Evolutionary conservation across 805 yeast genomes (phyloP).

Genomic region (Saccharomycodes ludwigii): DNA sequence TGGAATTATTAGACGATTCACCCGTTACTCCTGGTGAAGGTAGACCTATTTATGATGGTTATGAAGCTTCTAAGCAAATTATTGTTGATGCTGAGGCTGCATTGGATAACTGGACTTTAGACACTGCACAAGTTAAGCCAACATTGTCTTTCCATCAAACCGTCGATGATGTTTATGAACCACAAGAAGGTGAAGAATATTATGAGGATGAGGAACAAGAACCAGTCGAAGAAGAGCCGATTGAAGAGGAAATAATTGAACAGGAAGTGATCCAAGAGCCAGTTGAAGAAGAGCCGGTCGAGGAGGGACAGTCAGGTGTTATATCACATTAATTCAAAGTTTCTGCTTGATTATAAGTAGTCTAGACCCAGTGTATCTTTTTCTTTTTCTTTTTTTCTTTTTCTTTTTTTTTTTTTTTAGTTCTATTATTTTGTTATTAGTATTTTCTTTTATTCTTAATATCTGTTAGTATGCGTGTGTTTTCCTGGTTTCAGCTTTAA

Average conservation of each 20-base stretch:
- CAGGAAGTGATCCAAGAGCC: too few relatives aligned
- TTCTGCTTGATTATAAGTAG: too few relatives aligned
- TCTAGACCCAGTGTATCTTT: too few relatives aligned
- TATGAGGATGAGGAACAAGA: constrained; percentile 39
- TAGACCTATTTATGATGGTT: constrained; percentile 80
- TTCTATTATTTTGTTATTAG: too few relatives aligned
- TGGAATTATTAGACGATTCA: constrained; percentile 72
- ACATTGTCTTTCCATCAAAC: constrained; percentile 54
- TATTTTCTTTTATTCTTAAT: too few relatives aligned
- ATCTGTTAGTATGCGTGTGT: too few relatives aligned
- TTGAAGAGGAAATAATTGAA: constrained; percentile 11
- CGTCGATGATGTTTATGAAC: constrained; percentile 41
- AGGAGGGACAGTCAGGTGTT: too few relatives aligned
- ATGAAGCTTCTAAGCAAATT: constrained; percentile 79
- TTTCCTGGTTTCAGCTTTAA: too few relatives aligned
- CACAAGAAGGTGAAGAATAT: constrained; percentile 38
- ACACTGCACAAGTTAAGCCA: constrained; percentile 72
- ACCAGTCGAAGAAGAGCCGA: constrained; percentile 31
- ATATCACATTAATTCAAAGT: too few relatives aligned
- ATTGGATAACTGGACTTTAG: constrained; percentile 74
- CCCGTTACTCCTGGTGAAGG: constrained; percentile 90
- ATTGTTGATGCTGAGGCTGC: constrained; percentile 79
- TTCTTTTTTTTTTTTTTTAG: too few relatives aligned
- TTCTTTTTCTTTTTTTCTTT: too few relatives aligned
- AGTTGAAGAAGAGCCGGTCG: constrained; percentile 8